Base-by-base conservation (phyloP, 139 green algal species). In the Volvox africanus region DNA sequence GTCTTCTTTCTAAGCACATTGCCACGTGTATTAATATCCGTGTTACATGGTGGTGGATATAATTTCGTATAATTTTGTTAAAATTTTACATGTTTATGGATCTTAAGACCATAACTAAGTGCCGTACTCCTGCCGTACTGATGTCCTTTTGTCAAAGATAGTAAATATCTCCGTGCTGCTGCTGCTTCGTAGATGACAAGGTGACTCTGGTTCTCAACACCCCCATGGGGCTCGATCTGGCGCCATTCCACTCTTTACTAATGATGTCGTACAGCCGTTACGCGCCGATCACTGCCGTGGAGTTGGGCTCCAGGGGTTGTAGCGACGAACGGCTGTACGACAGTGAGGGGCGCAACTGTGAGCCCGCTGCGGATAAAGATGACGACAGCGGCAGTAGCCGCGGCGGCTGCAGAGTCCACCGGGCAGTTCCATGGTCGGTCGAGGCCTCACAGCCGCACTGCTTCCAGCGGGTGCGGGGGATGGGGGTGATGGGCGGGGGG, bases 181-280 rank as follows among this genome's bases (percentile, higher is more conserved):
- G 65, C 65, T 28, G 65, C 44, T 73, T 3, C 65, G 11, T 61
- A 88, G 62, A 88, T 14, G 21, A 33, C 12, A 62, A 65, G 0
- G 33, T 88, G 33, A 88, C 82, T 33, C 82, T 78, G 20, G 82
- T n/a, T 17, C 12, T 88, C 18, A 22, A 30, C 22, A 88, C 82
- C 0, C 82, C 82, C 2, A 44, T 62, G 62, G 35, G 32, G 32
- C 33, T 78, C 30, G 62, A 26, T 32, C 20, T 88, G 62, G 62
- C 82, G 61, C 21, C 82, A 13, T 88, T 88, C 82, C 82, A 78
- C 32, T 88, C 82, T 19, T 24, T 78, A 9, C 20, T 88, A 19
- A 21, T 88, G 33, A 61, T 79, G 82, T 65, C 82, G 62, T 88
- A 88, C 62, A 87, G 81, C 81, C 61, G 61, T 28, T 87, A 87